These are phyloP conservation scores for Trichocladium antarcticum DNA, from an alignment of 495 filamentous ascomycete genomes.

Conservation along the genomic window DNA sequence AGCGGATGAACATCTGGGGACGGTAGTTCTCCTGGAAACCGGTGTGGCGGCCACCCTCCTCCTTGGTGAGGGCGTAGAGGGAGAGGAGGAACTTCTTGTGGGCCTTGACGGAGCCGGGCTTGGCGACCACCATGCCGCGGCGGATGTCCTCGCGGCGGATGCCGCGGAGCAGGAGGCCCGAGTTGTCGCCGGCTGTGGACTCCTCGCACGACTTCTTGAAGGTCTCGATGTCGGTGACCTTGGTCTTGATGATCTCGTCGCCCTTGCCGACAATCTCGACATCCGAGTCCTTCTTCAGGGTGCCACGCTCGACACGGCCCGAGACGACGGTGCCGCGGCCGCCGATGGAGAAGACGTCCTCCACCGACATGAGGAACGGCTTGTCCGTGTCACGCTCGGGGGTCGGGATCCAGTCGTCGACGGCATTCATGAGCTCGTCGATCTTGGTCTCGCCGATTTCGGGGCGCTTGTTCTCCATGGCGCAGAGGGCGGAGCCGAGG, in stretches of 20 bases:
- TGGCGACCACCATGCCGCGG: slow-evolving; percentile 85
- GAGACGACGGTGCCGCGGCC: slow-evolving; percentile 95
- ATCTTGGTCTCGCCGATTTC: slow-evolving; percentile 82
- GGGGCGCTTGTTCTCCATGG: slow-evolving; percentile 73
- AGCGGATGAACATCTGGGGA: slow-evolving; percentile 90
- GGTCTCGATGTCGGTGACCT: slow-evolving; percentile 98
- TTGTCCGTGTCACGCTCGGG: slow-evolving; percentile 85
- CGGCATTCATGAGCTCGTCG: slow-evolving; percentile 74
- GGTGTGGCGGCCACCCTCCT: slow-evolving; percentile 92
- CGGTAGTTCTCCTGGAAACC: slow-evolving; percentile 90
- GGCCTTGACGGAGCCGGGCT: slow-evolving; percentile 65
- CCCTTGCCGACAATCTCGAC: slow-evolving; percentile 87
- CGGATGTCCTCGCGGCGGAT: slow-evolving; percentile 84
- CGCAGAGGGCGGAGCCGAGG: slow-evolving; percentile 91
- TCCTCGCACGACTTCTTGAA: slow-evolving; percentile 98
- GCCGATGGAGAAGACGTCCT: slow-evolving; percentile 97
- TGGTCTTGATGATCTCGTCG: slow-evolving; percentile 74
- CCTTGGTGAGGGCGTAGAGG: slow-evolving; percentile 93
- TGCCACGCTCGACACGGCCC: slow-evolving; percentile 92
- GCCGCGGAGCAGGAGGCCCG: slow-evolving; percentile 92
- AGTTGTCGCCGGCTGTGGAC: slow-evolving; percentile 91
- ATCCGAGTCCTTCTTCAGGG: slow-evolving; percentile 81
- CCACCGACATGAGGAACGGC: slow-evolving; percentile 96
- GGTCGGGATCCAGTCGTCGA: slow-evolving; percentile 94
- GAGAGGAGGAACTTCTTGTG: slow-evolving; percentile 86